Base-by-base conservation (phyloP, 129 eudicot species). In the Saussurea involucrata region DNA sequence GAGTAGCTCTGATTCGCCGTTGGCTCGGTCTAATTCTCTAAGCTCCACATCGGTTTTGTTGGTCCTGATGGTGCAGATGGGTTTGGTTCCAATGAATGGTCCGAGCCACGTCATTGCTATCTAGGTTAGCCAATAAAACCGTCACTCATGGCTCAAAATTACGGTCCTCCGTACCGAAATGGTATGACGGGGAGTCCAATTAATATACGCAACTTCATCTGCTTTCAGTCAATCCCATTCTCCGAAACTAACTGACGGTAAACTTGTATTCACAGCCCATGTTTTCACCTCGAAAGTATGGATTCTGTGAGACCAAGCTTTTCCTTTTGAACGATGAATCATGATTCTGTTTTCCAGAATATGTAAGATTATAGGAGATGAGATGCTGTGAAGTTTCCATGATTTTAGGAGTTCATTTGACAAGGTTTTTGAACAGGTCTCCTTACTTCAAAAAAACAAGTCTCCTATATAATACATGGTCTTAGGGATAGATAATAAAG, bases 41-140 rank as follows among this genome's bases (percentile, higher is more conserved):
- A n/a, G n/a, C n/a, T n/a, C n/a, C n/a, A n/a, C n/a, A n/a, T n/a
- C n/a, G n/a, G n/a, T n/a, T n/a, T n/a, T n/a, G n/a, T n/a, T n/a
- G n/a, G n/a, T n/a, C n/a, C n/a, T n/a, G n/a, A n/a, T n/a, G n/a
- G n/a, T n/a, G n/a, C n/a, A n/a, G n/a, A n/a, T n/a, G n/a, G n/a
- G n/a, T n/a, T n/a, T n/a, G n/a, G n/a, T n/a, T n/a, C n/a, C n/a
- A n/a, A n/a, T n/a, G n/a, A n/a, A 71, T 80, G 90, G 95, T 82
- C 32, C 96, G 90, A 78, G 60, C 90, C 28, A 55, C 88, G 36
- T 96, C 96, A 1, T 49, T 74, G 3, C 78, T 89, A 6, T 80
- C 97, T 11, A 96, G 96, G 31, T 95, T 95, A 0, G 90, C 66
- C 4, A 95, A 95, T 84, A 97, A 97, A 95, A 28, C 84, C 88